Conservation (phyloP, 2,329 filamentous ascomycete genomes). For the Huntiella decipiens region DNA sequence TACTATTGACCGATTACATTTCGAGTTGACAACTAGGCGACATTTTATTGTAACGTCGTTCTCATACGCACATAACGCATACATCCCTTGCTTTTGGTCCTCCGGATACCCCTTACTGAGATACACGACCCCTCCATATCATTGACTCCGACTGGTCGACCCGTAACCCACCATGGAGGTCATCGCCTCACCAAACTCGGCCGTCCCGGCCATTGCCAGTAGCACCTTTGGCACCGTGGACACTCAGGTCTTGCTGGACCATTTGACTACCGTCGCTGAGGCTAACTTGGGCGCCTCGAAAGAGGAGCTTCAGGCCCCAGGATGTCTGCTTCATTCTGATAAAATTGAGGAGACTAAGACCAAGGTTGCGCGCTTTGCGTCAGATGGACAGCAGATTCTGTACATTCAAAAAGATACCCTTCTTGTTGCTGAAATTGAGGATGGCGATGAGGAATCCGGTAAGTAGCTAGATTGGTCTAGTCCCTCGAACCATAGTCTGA, state of each 20-base stretch:
- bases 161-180: conserved; percentile 30
- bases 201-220: conserved; percentile 27
- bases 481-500: not conserved
- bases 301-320: conserved; percentile 59
- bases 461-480: conserved; percentile 14
- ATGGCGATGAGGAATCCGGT: conserved; percentile 28
- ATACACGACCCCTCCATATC: no score
- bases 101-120: no score
- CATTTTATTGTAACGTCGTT: no score
- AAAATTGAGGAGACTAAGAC: conserved; percentile 63
- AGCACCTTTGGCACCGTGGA: conserved; percentile 40
- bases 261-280: conserved; percentile 51
- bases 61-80: not conserved
- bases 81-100: not conserved
- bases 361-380: conserved; percentile 74
- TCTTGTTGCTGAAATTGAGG: conserved; percentile 31
- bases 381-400: conserved; percentile 68
- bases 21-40: no score
- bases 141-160: not conserved
- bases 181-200: conserved; percentile 24
- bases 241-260: conserved; percentile 49
- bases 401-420: conserved; percentile 76
- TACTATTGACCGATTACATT: no score
- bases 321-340: conserved; percentile 61
- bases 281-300: conserved; percentile 57